Evolutionary conservation across 495 filamentous ascomycete genomes (phyloP), one percentile per base, ranked within the genome.

Genomic region (Penicillium parvum): DNA sequence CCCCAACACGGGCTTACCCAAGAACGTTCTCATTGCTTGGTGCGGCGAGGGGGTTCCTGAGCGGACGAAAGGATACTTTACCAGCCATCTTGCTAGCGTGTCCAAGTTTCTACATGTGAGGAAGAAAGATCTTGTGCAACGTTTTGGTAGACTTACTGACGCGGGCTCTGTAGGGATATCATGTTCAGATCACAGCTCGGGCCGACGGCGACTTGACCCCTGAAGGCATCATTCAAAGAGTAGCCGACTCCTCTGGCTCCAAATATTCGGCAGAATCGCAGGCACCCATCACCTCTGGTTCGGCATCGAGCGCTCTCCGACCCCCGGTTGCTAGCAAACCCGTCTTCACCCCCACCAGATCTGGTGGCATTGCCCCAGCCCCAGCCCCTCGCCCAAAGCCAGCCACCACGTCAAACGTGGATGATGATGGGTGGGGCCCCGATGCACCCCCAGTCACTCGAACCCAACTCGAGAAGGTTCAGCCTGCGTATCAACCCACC

Each of bases 31-130:
- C 36, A 88, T 99, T 54, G 90, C 82, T 29, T 99, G 92, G 92
- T 99, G 92, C 61, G 92, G 92, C 29, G 90, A 95, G 53, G 94
- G 94, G 43, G 92, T 99, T n/a, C 92, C 92, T 6, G 92, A 97
- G 70, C 76, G 90, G 53, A 96, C 90, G 11, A 97, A 97, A 60
- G 92, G 92, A 17, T 97, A 97, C 60, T 99, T 97, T 57, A 96
- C 88, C 23, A 96, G 89, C 58, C 90, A 99, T 69, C 64, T 90
- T 14, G 81, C 87, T 45, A 81, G 87, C 12, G 88, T 96, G 19
- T 82, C 88, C 21, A 96, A 94, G 63, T 74, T 95, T 43, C 74
- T 99, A 18, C 90, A 95, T 71, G 81, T 84, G 66, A 66, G 75
- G 40, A n/a, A n/a, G n/a, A n/a, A n/a, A 28, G 15, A 25, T 19